Evolutionary conservation across 306 rosid species (phyloP).

Genomic region (Sicyos baderoa): DNA sequence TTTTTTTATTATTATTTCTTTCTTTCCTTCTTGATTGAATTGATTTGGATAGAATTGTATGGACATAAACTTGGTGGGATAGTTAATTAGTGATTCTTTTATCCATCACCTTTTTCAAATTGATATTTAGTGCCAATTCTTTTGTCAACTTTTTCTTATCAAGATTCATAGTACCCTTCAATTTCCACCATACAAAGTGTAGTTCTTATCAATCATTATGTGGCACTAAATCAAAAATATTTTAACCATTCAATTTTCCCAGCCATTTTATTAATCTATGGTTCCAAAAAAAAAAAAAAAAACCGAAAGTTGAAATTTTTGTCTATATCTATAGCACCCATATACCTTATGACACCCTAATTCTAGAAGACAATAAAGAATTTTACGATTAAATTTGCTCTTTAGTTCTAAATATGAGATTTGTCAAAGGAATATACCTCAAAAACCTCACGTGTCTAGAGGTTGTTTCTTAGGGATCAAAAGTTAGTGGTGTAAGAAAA

Average conservation of each 20-base stretch:
- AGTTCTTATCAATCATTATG: neutral
- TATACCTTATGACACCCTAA: too few species aligned
- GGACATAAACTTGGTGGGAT: neutral
- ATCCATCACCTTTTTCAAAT: neutral
- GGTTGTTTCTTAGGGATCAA: too few species aligned
- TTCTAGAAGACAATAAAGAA: too few species aligned
- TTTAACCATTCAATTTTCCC: neutral
- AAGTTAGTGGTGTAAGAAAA: too few species aligned
- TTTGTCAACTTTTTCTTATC: neutral
- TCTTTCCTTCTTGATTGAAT: neutral
- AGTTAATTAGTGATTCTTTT: neutral
- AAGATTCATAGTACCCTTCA: neutral
- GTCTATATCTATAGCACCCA: too few species aligned
- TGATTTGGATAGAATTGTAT: neutral
- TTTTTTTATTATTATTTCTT: too few species aligned
- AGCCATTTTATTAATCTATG: neutral
- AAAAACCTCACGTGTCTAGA: too few species aligned
- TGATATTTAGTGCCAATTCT: neutral
- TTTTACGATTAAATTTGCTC: too few species aligned
- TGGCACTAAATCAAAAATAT: neutral
- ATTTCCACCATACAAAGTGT: conserved; percentile 1
- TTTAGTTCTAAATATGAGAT: neutral
- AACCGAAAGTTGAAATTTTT: too few species aligned
- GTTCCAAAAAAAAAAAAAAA: too few species aligned
- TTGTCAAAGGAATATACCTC: too few species aligned